Conservation (phyloP, 75 land plant species). For the Picea glauca region DNA sequence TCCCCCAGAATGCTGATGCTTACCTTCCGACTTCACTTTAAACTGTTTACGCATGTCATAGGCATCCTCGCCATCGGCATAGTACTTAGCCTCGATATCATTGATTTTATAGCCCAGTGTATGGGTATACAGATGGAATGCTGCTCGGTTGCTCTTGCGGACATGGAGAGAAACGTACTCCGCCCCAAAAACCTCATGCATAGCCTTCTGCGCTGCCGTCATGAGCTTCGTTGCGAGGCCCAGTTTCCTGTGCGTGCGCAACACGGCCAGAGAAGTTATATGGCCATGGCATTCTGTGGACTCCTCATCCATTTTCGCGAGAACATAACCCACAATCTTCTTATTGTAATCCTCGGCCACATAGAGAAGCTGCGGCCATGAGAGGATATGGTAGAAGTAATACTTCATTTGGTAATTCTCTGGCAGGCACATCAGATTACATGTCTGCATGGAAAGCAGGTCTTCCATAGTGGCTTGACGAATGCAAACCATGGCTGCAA, state of each 20-base stretch:
- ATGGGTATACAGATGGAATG: constrained; percentile 80
- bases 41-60: constrained; percentile 90
- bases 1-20: no score
- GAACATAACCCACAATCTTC: constrained; percentile 83
- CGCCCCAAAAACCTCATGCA: constrained; percentile 79
- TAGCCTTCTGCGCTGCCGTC: constrained; percentile 93
- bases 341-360: constrained; percentile 96
- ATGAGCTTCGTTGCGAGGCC: constrained; percentile 95
- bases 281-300: constrained; percentile 89
- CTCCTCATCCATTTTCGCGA: constrained; percentile 95
- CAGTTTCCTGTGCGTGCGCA: constrained; percentile 87
- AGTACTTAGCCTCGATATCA: constrained; percentile 88
- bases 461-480: constrained; percentile 87
- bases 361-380: constrained; percentile 98
- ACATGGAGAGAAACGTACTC: constrained; percentile 94
- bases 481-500: constrained; percentile 77
- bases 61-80: constrained; percentile 93
- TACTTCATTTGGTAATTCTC: constrained; percentile 99
- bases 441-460: constrained; percentile 89
- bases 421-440: constrained; percentile 86
- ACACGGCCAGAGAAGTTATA: constrained; percentile 91
- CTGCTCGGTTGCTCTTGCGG: constrained; percentile 84
- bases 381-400: constrained; percentile 91
- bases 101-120: constrained; percentile 84
- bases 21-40: constrained; percentile 25